Percentiles rank a stretch among this genome's conserved stretches.
phyloP scores from a whole-genome alignment of 495 filamentous ascomycete genomes.

The Chaetomidium leptoderma region DNA sequence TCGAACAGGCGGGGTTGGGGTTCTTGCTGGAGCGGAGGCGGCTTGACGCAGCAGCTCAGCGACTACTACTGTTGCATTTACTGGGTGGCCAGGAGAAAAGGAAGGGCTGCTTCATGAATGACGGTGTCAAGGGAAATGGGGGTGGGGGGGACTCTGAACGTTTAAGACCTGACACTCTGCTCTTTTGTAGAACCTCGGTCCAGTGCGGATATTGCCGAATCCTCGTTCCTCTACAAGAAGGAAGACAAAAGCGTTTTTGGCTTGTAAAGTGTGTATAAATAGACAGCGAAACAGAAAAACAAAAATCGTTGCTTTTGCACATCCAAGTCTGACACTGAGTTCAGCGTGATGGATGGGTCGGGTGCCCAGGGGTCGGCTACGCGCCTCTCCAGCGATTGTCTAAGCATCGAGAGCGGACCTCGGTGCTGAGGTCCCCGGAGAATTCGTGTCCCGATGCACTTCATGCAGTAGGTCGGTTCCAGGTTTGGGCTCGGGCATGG shows the following conservation, averaged over 20 bases:
- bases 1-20: background rate
- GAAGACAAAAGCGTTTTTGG: constrained; percentile 30
- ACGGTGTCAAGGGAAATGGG: constrained; percentile 10
- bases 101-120: constrained; percentile 12
- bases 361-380: too few relatives aligned
- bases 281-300: constrained; percentile 22
- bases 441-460: too few relatives aligned
- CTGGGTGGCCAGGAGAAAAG: constrained; percentile 1
- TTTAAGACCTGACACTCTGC: constrained; percentile 22
- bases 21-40: background rate
- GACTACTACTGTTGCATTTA: constrained; percentile 16
- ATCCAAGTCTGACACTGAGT: too few relatives aligned
- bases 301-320: constrained; percentile 19
- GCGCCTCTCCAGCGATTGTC: too few relatives aligned
- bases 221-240: constrained; percentile 11
- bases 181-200: constrained; percentile 15
- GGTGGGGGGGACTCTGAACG: constrained; percentile 1
- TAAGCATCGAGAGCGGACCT: too few relatives aligned
- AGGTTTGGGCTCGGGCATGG: too few relatives aligned
- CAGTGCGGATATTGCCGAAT: background rate
- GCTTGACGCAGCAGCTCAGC: background rate
- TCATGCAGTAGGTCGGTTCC: too few relatives aligned
- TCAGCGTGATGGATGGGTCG: too few relatives aligned
- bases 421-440: too few relatives aligned
- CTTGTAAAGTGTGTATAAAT: constrained; percentile 29